Conservation (phyloP, 2,329 filamentous ascomycete genomes). For the Arthrobotrys sphaeroides region DNA sequence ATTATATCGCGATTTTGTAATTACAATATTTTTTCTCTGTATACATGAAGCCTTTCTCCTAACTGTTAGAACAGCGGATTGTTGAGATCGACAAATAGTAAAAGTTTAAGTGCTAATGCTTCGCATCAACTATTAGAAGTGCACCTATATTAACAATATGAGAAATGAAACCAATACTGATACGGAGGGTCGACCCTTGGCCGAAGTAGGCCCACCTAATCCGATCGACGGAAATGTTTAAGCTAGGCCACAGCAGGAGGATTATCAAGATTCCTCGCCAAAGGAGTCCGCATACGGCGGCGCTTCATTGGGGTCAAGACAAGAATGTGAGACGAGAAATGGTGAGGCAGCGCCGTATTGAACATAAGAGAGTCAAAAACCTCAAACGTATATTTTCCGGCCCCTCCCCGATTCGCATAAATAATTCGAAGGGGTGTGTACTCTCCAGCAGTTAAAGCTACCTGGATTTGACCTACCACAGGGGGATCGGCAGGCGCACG, state of each 20-base stretch:
- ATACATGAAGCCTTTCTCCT: background rate
- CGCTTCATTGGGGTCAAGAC: background rate
- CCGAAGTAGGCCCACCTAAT: background rate
- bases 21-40: background rate
- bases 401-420: conserved; percentile 24
- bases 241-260: background rate
- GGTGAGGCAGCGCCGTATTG: conserved; percentile 11
- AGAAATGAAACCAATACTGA: background rate
- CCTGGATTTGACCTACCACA: background rate
- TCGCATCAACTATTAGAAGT: background rate
- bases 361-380: conserved; percentile 21
- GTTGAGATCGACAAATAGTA: background rate
- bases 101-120: background rate
- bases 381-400: conserved; percentile 25
- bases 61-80: background rate
- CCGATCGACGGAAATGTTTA: background rate
- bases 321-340: conserved; percentile 19
- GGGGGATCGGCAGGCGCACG: background rate
- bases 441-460: conserved; percentile 9
- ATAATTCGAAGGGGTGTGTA: conserved; percentile 24
- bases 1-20: background rate
- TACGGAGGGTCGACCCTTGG: background rate
- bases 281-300: conserved; percentile 1
- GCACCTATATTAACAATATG: background rate
- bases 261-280: conserved; percentile 9